Conservation (phyloP, 345 rosid genomes). For the Sonneratia caseolaris region DNA sequence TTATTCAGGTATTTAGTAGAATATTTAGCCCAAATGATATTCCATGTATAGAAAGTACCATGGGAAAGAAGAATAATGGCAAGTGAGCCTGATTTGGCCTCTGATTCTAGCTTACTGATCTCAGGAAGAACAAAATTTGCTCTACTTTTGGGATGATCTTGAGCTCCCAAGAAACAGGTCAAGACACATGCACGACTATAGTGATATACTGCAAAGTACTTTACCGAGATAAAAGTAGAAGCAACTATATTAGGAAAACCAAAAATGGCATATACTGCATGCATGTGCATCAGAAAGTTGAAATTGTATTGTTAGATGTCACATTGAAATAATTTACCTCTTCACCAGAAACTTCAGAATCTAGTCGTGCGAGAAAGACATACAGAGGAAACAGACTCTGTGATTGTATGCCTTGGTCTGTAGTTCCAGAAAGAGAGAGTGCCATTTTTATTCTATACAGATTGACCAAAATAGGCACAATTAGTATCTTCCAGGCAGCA, state of each 20-base stretch:
- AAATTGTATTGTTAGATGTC: not conserved
- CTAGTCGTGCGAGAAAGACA: conserved; percentile 69
- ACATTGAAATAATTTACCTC: conserved; percentile 42
- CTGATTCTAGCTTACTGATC: conserved; percentile 58
- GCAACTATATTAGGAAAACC: conserved; percentile 14
- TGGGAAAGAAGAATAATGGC: conserved; percentile 71
- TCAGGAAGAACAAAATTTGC: conserved; percentile 83
- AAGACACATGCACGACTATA: conserved; percentile 73
- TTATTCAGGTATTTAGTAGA: not conserved
- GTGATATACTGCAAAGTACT: conserved; percentile 86
- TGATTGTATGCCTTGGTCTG: conserved; percentile 43
- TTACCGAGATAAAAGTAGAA: conserved; percentile 24
- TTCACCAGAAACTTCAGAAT: conserved; percentile 36
- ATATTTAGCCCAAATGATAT: not conserved
- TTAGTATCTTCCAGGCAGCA: not conserved
- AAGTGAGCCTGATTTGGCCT: conserved; percentile 76
- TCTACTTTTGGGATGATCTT: conserved; percentile 55
- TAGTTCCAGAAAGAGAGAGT: conserved; percentile 41
- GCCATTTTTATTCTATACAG: conserved; percentile 66
- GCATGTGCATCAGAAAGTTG: conserved; percentile 3
- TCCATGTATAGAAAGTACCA: conserved; percentile 36
- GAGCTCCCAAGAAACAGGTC: conserved; percentile 61
- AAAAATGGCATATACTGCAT: not conserved
- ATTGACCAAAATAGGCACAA: conserved; percentile 3
- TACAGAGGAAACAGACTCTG: conserved; percentile 62